phyloP scores from a whole-genome alignment of 2,329 filamentous ascomycete genomes.

The Cladosporium sp. region DNA sequence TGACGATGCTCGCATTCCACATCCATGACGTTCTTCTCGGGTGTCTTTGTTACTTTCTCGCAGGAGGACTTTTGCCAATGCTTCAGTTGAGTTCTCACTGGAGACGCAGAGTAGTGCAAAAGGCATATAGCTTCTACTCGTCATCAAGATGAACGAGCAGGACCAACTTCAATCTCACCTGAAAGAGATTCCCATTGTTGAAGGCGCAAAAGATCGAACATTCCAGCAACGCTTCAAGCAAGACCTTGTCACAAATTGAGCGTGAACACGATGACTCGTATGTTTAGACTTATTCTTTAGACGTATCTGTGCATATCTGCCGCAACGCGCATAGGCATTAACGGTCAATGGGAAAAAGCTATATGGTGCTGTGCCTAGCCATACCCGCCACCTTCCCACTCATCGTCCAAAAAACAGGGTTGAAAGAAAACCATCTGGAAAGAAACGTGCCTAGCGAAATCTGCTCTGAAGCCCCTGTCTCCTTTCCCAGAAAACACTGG shows the following conservation, averaged over 20 bases:
- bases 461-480: background rate
- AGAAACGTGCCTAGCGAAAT: too few relatives aligned
- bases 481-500: background rate
- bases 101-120: too few relatives aligned
- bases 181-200: too few relatives aligned
- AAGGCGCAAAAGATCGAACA: too few relatives aligned
- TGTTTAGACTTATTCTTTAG: background rate
- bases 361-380: slow-evolving; percentile 15
- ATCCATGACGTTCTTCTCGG: too few relatives aligned
- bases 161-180: too few relatives aligned
- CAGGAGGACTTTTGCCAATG: too few relatives aligned
- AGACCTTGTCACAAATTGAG: background rate
- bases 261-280: background rate
- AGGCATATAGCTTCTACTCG: too few relatives aligned
- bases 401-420: background rate
- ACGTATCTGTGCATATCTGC: background rate
- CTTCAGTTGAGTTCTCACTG: too few relatives aligned
- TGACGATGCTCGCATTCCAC: background rate
- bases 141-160: too few relatives aligned
- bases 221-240: background rate
- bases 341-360: background rate
- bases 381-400: background rate
- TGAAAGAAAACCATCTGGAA: background rate
- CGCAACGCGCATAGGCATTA: background rate
- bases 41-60: too few relatives aligned